Evolutionary conservation across 306 rosid species (phyloP).

Genomic region (Casuarina cunninghamiana): DNA sequence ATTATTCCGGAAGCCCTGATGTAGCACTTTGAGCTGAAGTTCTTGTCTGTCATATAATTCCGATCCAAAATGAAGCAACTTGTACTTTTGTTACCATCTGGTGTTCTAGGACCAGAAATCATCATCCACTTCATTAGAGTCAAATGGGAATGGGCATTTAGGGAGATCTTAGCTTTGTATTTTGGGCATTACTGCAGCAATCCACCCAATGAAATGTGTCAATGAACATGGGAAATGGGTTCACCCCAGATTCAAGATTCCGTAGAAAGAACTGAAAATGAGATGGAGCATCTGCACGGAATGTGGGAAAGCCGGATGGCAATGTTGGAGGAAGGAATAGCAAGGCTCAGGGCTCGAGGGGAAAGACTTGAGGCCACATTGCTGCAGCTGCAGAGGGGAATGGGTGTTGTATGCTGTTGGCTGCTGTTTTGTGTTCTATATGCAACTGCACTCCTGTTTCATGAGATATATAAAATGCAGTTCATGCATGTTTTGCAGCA

Average conservation of each 20-base stretch:
- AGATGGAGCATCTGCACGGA: not conserved
- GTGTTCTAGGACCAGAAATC: not conserved
- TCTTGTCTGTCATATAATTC: not conserved
- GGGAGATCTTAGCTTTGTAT: not conserved
- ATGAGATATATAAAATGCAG: not conserved
- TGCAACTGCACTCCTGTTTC: not conserved
- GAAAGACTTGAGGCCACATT: slow-evolving; percentile 25
- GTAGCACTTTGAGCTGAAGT: not conserved
- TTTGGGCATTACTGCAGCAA: not conserved
- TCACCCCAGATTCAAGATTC: slow-evolving; percentile 11
- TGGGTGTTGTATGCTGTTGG: slow-evolving; percentile 23
- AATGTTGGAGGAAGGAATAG: slow-evolving; percentile 21
- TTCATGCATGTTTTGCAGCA: not conserved
- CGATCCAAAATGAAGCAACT: not conserved
- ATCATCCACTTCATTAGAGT: not conserved
- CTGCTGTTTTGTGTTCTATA: slow-evolving; percentile 20
- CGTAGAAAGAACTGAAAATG: slow-evolving; percentile 18
- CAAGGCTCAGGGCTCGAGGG: slow-evolving; percentile 24
- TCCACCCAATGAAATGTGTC: slow-evolving; percentile 21
- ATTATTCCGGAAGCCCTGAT: not conserved
- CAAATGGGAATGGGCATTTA: not conserved
- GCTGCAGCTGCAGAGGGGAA: slow-evolving; percentile 17
- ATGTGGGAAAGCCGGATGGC: slow-evolving; percentile 24
- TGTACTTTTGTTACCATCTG: not conserved
- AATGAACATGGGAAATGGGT: slow-evolving; percentile 22